Evolutionary conservation across 208 protist genomes (phyloP), one percentile per base, ranked within the genome.

Genomic region (Kentomonas sorsogonicus): DNA sequence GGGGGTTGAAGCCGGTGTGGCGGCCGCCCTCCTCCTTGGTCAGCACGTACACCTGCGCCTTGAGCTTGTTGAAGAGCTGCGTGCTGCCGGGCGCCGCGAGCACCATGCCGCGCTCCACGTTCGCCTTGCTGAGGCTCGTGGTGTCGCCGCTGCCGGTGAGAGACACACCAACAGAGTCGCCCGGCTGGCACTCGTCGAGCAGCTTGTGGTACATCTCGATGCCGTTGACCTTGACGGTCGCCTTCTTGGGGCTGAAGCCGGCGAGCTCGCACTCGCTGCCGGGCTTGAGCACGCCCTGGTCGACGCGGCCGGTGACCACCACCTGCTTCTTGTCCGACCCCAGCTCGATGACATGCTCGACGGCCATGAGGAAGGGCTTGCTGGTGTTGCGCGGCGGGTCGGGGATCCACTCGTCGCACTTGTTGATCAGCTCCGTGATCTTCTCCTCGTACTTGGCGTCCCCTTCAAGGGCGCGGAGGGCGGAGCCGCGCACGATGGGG

Each of bases 11-110:
- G 53, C 97, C 95, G 13, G 97, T 99, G 89, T 98, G 97, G 58
- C 98, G 91, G 27, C 98, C 98, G 53, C 98, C 98, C 78, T 99
- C 98, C 26, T 98, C 97, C 76, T 98, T 98, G 36, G 93, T 99
- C 36, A 99, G 86, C 22, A 99, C 88, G 78, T 99, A 99, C 16
- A 99, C 83, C 83, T 99, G 86, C 41, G 96, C 96, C 58, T 93
- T 77, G 58, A 99, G 86, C 64, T 96, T 92, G 60, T 90, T 97
- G 81, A 91, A 84, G 11, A 98, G 67, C 60, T 88, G 94, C 29
- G 96, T 80, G 44, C 94, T 92, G 57, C 96, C 96, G 5, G 94
- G 86, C 16, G 95, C 89, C 47, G 82, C 84, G 51, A 99, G 63
- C 27, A 99, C 95, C 90, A 95, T 93, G 18, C 97, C 97, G 44